A percentile compares a stretch with the other conserved stretches of the same genome.
These are phyloP conservation scores for Ashbya aceris DNA, from an alignment of 1,139 yeast species.

Conservation along the genomic window DNA sequence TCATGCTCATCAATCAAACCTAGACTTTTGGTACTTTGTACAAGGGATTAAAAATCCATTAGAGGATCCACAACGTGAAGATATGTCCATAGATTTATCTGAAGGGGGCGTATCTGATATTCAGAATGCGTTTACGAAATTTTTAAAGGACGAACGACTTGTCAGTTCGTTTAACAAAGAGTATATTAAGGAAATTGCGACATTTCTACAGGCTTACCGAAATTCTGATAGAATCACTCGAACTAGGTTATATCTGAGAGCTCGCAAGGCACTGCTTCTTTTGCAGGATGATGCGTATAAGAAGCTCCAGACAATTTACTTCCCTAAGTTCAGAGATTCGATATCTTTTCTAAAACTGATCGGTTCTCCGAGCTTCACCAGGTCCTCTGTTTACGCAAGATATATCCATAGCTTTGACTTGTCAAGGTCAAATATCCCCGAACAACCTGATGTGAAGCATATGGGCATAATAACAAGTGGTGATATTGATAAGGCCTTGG, in stretches of 20 bases:
- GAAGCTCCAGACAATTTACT: conserved; percentile 42
- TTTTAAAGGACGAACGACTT: conserved; percentile 4
- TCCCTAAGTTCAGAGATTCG: conserved; percentile 49
- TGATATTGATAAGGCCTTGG: conserved; percentile 16
- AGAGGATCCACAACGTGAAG: conserved; percentile 39
- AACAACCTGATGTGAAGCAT: not conserved
- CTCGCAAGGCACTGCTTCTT: conserved; percentile 47
- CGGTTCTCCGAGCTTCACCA: conserved; percentile 15
- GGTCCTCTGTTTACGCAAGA: conserved; percentile 12
- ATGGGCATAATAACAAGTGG: conserved; percentile 16
- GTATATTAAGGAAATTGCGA: not conserved
- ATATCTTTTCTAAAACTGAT: conserved; percentile 37
- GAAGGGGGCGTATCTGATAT: conserved; percentile 11
- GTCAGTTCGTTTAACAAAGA: conserved; percentile 1
- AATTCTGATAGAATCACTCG: not conserved
- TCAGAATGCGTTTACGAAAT: conserved; percentile 2
- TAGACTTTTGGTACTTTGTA: conserved; percentile 60
- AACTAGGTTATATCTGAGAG: conserved; percentile 26
- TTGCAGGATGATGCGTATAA: conserved; percentile 46
- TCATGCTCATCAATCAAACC: conserved; percentile 11
- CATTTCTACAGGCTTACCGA: not conserved
- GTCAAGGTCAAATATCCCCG: not conserved
- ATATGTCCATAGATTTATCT: conserved; percentile 14
- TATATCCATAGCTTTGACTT: conserved; percentile 8
- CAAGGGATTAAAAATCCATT: conserved; percentile 65